Evolutionary conservation across 768 basidiomycete genomes (phyloP), one percentile per base, ranked within the genome.

Genomic region (Dentipellis fragilis): DNA sequence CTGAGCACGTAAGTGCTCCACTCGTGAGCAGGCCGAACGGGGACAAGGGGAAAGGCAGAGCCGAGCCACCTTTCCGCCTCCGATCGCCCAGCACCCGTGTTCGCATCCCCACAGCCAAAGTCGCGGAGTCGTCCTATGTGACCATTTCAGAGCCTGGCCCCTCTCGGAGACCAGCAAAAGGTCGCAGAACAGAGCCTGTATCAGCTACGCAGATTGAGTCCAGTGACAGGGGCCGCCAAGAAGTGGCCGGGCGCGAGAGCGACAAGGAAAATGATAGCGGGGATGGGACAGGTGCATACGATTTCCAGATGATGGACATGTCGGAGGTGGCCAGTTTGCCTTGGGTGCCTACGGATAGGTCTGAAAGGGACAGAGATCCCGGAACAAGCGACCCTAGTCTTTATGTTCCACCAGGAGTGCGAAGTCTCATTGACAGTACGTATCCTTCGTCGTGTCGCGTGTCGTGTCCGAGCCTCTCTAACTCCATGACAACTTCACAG

Each of bases 391-490:
- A 37, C 35, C 52, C 29, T 3, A 36, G 61, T 37, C 49, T 73
- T 10, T 73, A 70, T 51, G 67, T 73, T 11, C 73, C 73, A 0
- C 69, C 70, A 2, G 59, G 66, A 11, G 60, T 73, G 14, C 66
- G 65, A 39, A 66, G 66, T 51, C 68, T 74, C 35, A 60, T 73
- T 45, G 65, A 68, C 38, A 65, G 72, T 74, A 59, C 49, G 68
- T 63, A 40, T 37, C 45, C 4, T 35, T 34, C 37, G 29, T 37
- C 22, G 19, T 49, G 29, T 17, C 29, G n/a, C 38, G 4, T 19
- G 47, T 46, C 3, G 21, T 51, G 21, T 4, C 11, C 52, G 22
- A 42, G 38, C 36, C 34, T 36, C 36, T 40, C 40, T 38, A 10
- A 1, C 22, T 9, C 12, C 47, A 29, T 49, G 17, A 10, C 29